Evolutionary conservation across 1,284 basidiomycete species (phyloP), one percentile per base, ranked within the genome.

Genomic region (Peniophora sp.): DNA sequence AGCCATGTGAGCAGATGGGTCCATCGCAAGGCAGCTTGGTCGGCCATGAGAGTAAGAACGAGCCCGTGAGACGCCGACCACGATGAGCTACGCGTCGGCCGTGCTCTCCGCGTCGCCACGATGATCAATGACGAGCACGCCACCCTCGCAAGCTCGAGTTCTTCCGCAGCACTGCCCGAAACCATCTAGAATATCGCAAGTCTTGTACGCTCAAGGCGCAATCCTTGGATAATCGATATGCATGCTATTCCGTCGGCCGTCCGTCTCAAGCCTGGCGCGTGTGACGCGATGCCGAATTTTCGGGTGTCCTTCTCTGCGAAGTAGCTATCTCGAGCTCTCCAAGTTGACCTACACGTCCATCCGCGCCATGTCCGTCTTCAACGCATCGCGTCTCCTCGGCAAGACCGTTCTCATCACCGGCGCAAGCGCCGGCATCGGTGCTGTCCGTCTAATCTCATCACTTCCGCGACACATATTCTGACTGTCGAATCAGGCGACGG

Each of bases 351-450:
- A 50, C 5, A 16, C 54, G 12, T 32, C 27, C 45, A 48, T 51
- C 54, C 62, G 59, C 62, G 64, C 54, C 52, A 88, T 89, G 86
- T 85, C 85, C 44, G 69, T 91, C 51, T 92, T 92, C 77, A 86
- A 86, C 63, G 72, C 84, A 38, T 78, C 85, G 50, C 80, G 86
- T 58, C 69, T 95, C 36, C 65, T 87, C 48, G 85, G 86, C 64
- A 93, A 94, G 71, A 92, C 83, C 11, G 86, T 95, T 53, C 77
- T 96, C 50, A 74, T 95, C 54, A 94, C 92, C 12, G 92, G 92
- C 19, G 89, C 91, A 6, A 89, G 86, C 60, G 80, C 83, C 43
- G 90, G 89, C 32, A 92, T 92, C 55, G 89, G 90, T 50, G 82
- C 85, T 53, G 86, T 88, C 58, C 61, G 77, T 68, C 23, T 51